phyloP scores from a whole-genome alignment of 352 stramenopile species.

The Blastocystis sp. region DNA sequence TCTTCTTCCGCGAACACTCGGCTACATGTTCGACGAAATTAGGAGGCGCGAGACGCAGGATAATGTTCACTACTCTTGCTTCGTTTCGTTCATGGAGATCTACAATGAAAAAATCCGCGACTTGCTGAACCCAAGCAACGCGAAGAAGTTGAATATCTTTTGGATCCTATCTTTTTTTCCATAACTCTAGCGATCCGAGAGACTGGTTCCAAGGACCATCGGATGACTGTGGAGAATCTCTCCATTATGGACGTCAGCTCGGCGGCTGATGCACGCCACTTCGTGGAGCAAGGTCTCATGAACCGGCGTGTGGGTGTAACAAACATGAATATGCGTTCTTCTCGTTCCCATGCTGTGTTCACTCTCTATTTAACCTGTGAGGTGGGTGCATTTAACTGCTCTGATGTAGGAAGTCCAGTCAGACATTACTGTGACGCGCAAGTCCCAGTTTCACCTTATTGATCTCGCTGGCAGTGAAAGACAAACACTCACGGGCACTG shows the following conservation, averaged over 20 bases:
- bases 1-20: slow-evolving; percentile 43
- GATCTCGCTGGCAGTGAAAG: slow-evolving; percentile 64
- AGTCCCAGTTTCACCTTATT: slow-evolving; percentile 63
- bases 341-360: slow-evolving; percentile 49
- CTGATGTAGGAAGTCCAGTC: slow-evolving; percentile 43
- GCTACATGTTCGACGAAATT: slow-evolving; percentile 42
- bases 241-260: neutral
- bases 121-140: slow-evolving; percentile 69
- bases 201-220: neutral
- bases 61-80: slow-evolving; percentile 60
- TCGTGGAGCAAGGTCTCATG: neutral
- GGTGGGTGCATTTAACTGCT: neutral
- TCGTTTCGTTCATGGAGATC: slow-evolving; percentile 83
- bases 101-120: slow-evolving; percentile 89
- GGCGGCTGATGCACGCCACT: neutral
- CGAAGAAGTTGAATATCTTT: slow-evolving; percentile 57
- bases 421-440: slow-evolving; percentile 14
- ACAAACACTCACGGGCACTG: slow-evolving; percentile 9
- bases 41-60: slow-evolving; percentile 62
- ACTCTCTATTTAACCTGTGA: slow-evolving; percentile 35
- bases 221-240: slow-evolving; percentile 28
- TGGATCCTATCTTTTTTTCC: neutral
- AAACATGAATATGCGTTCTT: slow-evolving; percentile 53
- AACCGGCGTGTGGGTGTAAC: slow-evolving; percentile 50
- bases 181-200: slow-evolving; percentile 23